Percentiles rank a stretch among this genome's conserved stretches.
phyloP scores from a whole-genome alignment of 768 basidiomycete genomes.

The Kwoniella dejecticola region DNA sequence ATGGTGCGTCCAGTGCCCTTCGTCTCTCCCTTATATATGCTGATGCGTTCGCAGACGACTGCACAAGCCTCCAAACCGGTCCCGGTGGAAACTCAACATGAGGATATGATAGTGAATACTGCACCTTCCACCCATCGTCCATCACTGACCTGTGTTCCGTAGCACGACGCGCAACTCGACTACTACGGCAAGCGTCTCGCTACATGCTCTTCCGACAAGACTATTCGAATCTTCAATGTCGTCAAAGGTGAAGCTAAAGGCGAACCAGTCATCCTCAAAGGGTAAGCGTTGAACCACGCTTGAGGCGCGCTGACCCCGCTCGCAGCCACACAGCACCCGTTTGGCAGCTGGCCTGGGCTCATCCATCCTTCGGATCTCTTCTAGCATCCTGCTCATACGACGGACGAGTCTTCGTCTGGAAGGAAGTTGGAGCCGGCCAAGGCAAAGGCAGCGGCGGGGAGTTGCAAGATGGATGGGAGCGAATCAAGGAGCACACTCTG shows the following conservation, averaged over 20 bases:
- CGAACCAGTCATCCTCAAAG: slow-evolving; percentile 55
- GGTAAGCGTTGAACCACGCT: slow-evolving; percentile 36
- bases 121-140: neutral
- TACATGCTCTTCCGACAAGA: slow-evolving; percentile 93
- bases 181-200: slow-evolving; percentile 97
- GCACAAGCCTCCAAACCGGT: slow-evolving; percentile 35
- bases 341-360: slow-evolving; percentile 98
- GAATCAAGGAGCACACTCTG: slow-evolving; percentile 91
- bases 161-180: slow-evolving; percentile 98
- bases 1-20: slow-evolving; percentile 16
- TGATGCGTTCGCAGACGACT: slow-evolving; percentile 8
- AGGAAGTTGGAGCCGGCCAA: slow-evolving; percentile 62
- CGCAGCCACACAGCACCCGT: slow-evolving; percentile 91
- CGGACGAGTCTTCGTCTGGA: slow-evolving; percentile 97
- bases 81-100: slow-evolving; percentile 88
- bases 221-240: slow-evolving; percentile 92
- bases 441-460: slow-evolving; percentile 42
- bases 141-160: no score
- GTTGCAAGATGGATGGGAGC: slow-evolving; percentile 73
- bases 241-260: slow-evolving; percentile 72
- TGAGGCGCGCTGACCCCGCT: neutral
- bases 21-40: no score
- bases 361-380: slow-evolving; percentile 95
- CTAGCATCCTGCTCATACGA: slow-evolving; percentile 99
- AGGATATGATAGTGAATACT: slow-evolving; percentile 87